Percentiles rank a stretch among this genome's conserved stretches.
These are phyloP conservation scores for Madurella mycetomatis DNA, from an alignment of 2,329 filamentous ascomycete genomes.

Conservation along the genomic window DNA sequence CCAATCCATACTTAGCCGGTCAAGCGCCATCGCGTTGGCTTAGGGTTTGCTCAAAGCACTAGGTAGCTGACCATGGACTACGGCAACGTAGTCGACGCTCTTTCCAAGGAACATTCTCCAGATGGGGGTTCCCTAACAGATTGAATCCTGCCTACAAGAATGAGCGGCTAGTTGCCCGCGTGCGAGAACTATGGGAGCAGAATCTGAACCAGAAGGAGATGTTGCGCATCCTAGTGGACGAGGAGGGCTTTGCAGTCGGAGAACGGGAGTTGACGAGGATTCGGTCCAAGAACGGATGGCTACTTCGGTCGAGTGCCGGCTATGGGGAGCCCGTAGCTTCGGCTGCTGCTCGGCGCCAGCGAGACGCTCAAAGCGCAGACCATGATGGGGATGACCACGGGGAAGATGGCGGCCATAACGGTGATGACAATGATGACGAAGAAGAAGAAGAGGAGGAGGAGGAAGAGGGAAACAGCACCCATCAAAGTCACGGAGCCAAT, in stretches of 20 bases:
- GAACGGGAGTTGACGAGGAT: constrained; percentile 67
- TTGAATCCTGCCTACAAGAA: constrained; percentile 70
- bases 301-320: constrained; percentile 58
- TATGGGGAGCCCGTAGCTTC: constrained; percentile 31
- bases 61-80: background rate
- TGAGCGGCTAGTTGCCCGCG: constrained; percentile 58
- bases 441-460: background rate
- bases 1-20: background rate
- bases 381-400: background rate
- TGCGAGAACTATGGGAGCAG: constrained; percentile 73
- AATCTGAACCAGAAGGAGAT: constrained; percentile 72
- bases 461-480: constrained; percentile 1
- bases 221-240: constrained; percentile 57
- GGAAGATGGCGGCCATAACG: background rate
- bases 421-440: background rate
- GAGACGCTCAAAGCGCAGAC: background rate
- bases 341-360: background rate
- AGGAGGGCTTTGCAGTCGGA: constrained; percentile 70
- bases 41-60: background rate
- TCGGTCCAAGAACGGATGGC: constrained; percentile 63
- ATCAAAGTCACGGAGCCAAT: constrained; percentile 4
- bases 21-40: background rate
- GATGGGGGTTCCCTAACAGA: constrained; percentile 75
- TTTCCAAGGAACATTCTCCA: constrained; percentile 70
- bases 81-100: constrained; percentile 59